Evolutionary conservation across 2,329 filamentous ascomycete genomes (phyloP).

Genomic region (Amylocarpus encephaloides): DNA sequence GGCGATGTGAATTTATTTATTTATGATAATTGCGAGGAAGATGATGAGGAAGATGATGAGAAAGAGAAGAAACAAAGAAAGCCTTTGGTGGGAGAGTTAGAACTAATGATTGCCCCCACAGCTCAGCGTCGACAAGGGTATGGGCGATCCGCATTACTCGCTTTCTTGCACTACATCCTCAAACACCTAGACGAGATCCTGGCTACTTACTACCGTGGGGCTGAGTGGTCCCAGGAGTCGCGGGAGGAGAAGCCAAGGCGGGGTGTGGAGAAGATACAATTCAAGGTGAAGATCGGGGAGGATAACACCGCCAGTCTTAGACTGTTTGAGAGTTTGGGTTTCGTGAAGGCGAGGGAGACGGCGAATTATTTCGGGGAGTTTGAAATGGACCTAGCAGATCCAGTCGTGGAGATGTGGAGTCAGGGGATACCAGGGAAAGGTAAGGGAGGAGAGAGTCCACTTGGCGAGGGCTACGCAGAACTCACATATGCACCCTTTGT

Average conservation of each 20-base stretch:
- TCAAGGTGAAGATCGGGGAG: neutral
- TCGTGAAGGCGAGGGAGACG: constrained; percentile 35
- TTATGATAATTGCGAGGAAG: constrained; percentile 47
- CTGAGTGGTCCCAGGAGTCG: neutral
- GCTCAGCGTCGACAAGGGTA: constrained; percentile 54
- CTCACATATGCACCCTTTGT: no score
- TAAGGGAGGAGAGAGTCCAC: neutral
- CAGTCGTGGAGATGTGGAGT: neutral
- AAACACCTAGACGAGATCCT: constrained; percentile 49
- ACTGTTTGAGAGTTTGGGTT: constrained; percentile 2
- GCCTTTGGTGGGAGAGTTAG: constrained; percentile 60
- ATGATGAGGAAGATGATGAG: constrained; percentile 35
- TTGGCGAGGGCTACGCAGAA: no score
- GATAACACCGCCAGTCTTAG: neutral
- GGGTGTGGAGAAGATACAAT: neutral
- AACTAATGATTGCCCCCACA: constrained; percentile 74
- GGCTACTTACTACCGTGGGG: neutral
- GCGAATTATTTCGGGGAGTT: constrained; percentile 64
- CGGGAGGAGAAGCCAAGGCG: no score
- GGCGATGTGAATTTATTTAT: constrained; percentile 82
- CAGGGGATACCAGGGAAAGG: neutral
- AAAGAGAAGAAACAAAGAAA: constrained; percentile 1
- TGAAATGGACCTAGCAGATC: constrained; percentile 39
- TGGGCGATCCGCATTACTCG: constrained; percentile 57
- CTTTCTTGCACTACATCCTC: constrained; percentile 65